These are phyloP conservation scores for Sphaerulina populicola DNA, from an alignment of 2,329 filamentous ascomycete genomes.

Conservation along the genomic window DNA sequence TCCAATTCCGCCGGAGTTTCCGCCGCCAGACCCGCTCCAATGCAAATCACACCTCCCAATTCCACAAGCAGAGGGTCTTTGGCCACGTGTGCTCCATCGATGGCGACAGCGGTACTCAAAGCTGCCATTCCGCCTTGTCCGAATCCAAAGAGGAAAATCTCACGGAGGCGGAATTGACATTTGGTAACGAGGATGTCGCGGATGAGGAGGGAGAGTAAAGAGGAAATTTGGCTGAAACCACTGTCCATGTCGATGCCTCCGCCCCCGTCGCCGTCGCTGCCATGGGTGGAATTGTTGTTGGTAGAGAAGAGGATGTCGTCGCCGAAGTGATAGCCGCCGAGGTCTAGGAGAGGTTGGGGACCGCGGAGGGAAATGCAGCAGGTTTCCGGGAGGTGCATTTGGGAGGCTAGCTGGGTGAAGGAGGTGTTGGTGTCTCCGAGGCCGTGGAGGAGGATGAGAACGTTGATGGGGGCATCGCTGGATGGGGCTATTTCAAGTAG, in stretches of 20 bases:
- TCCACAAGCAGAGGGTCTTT: constrained; percentile 29
- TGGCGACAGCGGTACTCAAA: constrained; percentile 36
- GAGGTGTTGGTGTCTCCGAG: constrained; percentile 65
- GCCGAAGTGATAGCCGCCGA: constrained; percentile 58
- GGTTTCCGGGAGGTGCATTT: constrained; percentile 67
- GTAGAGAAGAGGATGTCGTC: constrained; percentile 50
- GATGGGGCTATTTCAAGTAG: constrained; percentile 33
- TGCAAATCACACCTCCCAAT: constrained; percentile 52
- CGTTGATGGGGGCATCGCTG: constrained; percentile 56
- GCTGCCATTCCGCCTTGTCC: constrained; percentile 52
- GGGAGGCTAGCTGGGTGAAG: constrained; percentile 61
- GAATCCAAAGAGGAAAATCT: constrained; percentile 49
- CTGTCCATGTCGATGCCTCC: constrained; percentile 46
- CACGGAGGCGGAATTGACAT: constrained; percentile 43
- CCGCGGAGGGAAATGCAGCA: constrained; percentile 66
- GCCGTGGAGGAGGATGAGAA: constrained; percentile 76
- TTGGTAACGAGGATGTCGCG: constrained; percentile 40
- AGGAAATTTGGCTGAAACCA: constrained; percentile 41
- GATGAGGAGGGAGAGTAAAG: constrained; percentile 39
- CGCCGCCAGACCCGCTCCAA: constrained; percentile 54
- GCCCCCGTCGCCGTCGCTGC: no score
- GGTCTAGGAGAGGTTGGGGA: constrained; percentile 56
- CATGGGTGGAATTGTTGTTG: constrained; percentile 35
- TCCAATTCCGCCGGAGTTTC: constrained; percentile 35
- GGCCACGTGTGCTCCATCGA: constrained; percentile 3